Conservation (phyloP, 352 stramenopile species). For the Thraustochytrium striatum region DNA sequence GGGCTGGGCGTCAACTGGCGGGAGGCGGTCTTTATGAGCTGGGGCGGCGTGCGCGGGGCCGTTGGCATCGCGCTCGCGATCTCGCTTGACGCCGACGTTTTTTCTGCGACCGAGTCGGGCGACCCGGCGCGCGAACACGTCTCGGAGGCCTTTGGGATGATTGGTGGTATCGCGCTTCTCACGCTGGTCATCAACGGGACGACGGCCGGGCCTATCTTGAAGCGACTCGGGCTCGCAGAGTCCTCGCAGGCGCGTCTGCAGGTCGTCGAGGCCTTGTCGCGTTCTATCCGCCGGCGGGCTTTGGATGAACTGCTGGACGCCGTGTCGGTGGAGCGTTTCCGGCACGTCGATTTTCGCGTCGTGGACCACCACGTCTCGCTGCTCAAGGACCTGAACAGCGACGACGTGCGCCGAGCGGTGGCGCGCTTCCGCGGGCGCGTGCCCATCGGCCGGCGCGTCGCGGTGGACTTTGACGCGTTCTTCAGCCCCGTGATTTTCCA, state of each 20-base stretch:
- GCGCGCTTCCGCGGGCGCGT: no score
- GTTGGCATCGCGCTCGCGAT: constrained; percentile 59
- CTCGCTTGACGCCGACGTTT: constrained; percentile 50
- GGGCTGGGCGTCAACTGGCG: constrained; percentile 37
- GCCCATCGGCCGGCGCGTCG: no score
- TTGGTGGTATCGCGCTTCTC: constrained; percentile 58
- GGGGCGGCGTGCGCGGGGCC: constrained; percentile 55
- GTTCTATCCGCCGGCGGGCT: no score
- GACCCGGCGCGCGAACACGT: constrained; percentile 37
- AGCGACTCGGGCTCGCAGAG: constrained; percentile 17
- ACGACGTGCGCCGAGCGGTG: no score
- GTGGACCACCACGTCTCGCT: no score
- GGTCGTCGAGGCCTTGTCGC: no score
- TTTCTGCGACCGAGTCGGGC: neutral
- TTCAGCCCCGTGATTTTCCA: no score
- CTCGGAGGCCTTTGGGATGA: constrained; percentile 32
- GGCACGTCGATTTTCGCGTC: no score
- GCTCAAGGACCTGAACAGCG: no score
- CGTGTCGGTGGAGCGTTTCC: no score
- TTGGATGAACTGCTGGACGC: no score
- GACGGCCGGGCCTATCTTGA: constrained; percentile 47
- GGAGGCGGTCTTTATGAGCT: constrained; percentile 50
- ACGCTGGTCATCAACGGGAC: constrained; percentile 60
- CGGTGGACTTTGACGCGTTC: no score
- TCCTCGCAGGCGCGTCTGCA: neutral